Evolutionary conservation across 2,329 filamentous ascomycete species (phyloP), one percentile per base, ranked within the genome.

Genomic region (Corynespora cassiicola): DNA sequence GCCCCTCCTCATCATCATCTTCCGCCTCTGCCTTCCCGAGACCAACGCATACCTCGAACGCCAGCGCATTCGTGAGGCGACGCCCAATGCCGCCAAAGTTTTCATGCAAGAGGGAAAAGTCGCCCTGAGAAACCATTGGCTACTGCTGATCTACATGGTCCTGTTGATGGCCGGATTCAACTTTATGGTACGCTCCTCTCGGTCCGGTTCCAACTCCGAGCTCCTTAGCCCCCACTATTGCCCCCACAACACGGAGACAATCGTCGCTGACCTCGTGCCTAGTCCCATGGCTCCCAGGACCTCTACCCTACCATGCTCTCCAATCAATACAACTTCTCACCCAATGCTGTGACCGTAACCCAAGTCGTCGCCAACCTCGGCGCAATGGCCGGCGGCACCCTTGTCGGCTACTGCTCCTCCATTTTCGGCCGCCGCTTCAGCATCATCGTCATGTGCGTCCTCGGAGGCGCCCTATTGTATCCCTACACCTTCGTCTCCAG

Each of bases 91-190:
- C 10, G 80, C 81, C 7, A 77, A 78, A 29, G 82, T 85, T 0
- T 94, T 95, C 63, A 36, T 92, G 17, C 71, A 77, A 1, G 89
- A 95, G 69, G 89, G 87, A 45, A 88, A 87, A 56, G 81, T 91
- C 0, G 90, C 89, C 0, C 60, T 95, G 19, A 85, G 82, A 67
- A 80, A 82, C 8, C 88, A 95, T 68, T 95, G 90, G 90, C 50
- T 89, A 10, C 69, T 95, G 2, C 75, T 96, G 39, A 73, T 84
- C 22, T 96, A 96, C 69, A 75, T 95, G 40, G 88, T 95, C 6
- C 74, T 95, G 14, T 75, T 95, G 24, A 95, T 95, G 88, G 86
- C 88, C 2, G 89, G 89, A 4, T 94, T 95, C 75, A 95, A 95
- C 71, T 95, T 94, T 63, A 90, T 94, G 87, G 72, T 75, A 52